Percentiles rank a stretch among this genome's conserved stretches.
These are phyloP conservation scores for Harringtonia lauricola DNA, from an alignment of 2,329 filamentous ascomycete species.

Conservation along the genomic window DNA sequence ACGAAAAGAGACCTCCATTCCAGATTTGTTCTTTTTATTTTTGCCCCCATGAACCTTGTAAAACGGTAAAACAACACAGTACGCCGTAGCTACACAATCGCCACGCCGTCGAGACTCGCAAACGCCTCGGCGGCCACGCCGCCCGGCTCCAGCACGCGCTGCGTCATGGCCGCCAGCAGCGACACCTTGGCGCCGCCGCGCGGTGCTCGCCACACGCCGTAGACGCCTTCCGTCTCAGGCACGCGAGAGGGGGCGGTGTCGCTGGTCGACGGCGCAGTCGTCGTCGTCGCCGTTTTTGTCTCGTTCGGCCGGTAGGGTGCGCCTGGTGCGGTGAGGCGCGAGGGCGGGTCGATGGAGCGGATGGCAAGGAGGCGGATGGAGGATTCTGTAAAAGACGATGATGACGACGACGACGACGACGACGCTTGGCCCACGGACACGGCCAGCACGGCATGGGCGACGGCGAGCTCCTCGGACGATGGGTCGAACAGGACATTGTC, in stretches of 20 bases:
- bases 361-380: slow-evolving; percentile 54
- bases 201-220: slow-evolving; percentile 78
- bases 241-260: slow-evolving; percentile 16
- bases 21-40: too few species aligned
- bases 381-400: slow-evolving; percentile 15
- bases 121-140: slow-evolving; percentile 82
- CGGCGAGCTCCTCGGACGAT: slow-evolving; percentile 78
- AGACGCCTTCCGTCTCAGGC: slow-evolving; percentile 43
- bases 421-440: slow-evolving; percentile 57
- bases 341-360: slow-evolving; percentile 64
- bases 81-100: slow-evolving; percentile 36
- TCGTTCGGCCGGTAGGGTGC: slow-evolving; percentile 53
- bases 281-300: too few species aligned
- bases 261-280: too few species aligned
- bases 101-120: slow-evolving; percentile 66
- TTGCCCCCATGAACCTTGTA: too few species aligned
- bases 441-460: slow-evolving; percentile 81
- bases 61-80: too few species aligned
- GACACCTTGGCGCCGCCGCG: slow-evolving; percentile 70
- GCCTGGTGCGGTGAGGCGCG: slow-evolving; percentile 59
- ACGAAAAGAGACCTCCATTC: slow-evolving; percentile 6
- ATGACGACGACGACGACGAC: slow-evolving; percentile 11
- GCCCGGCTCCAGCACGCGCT: slow-evolving; percentile 62
- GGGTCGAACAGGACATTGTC: slow-evolving; percentile 93
- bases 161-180: slow-evolving; percentile 63